Conservation (phyloP, 768 basidiomycete genomes). For the Boletus huronensis region DNA sequence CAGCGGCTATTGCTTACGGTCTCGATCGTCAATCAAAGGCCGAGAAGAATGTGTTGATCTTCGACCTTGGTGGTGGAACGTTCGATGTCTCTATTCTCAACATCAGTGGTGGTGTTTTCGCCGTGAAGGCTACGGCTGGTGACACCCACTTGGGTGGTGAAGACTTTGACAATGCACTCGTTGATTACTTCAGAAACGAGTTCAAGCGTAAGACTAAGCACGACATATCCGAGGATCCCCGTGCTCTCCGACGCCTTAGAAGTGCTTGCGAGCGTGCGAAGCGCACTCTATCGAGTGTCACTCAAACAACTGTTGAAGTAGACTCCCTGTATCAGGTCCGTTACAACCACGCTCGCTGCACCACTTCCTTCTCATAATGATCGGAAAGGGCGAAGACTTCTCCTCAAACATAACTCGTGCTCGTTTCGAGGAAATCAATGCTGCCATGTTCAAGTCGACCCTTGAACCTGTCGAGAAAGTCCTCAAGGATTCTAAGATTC, state of each 20-base stretch:
- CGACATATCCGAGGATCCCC: constrained; percentile 95
- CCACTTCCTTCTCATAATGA: constrained; percentile 6
- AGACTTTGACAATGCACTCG: constrained; percentile 97
- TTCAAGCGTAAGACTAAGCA: constrained; percentile 97
- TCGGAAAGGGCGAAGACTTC: constrained; percentile 86
- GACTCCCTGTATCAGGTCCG: constrained; percentile 93
- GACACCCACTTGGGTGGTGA: constrained; percentile 99
- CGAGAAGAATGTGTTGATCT: constrained; percentile 98
- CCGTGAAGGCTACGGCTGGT: constrained; percentile 98
- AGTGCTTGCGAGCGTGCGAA: constrained; percentile 99
- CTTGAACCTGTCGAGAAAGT: constrained; percentile 99
- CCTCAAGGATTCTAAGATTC: constrained; percentile 97
- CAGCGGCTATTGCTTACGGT: constrained; percentile 98
- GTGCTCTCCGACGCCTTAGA: constrained; percentile 92
- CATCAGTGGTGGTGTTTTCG: constrained; percentile 97
- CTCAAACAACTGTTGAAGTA: constrained; percentile 98
- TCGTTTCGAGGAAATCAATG: constrained; percentile 99
- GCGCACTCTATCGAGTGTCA: constrained; percentile 95
- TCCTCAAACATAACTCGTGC: constrained; percentile 98
- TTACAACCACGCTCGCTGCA: background rate
- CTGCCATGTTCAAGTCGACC: constrained; percentile 91
- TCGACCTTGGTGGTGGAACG: constrained; percentile 99
- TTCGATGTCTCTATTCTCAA: constrained; percentile 99
- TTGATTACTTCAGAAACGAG: constrained; percentile 99
- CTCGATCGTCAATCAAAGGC: constrained; percentile 91